Percentiles rank a stretch among this genome's conserved stretches.
Evolutionary conservation across 768 basidiomycete genomes (phyloP).

Genomic region (Leccinum fibrillosum): DNA sequence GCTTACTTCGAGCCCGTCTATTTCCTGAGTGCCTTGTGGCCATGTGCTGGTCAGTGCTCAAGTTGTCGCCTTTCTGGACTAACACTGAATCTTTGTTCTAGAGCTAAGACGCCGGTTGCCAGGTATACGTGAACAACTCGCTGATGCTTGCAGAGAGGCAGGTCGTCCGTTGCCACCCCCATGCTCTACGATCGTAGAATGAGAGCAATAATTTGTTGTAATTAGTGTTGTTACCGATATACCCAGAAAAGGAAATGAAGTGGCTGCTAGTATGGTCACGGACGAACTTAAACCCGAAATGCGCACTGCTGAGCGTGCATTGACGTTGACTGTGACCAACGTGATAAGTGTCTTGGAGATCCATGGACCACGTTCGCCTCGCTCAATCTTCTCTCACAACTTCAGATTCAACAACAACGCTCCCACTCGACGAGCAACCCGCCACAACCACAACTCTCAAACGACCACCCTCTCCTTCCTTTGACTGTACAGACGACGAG

Average conservation of each 20-base stretch:
- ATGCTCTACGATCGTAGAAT: constrained; percentile 8
- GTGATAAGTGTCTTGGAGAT: constrained; percentile 11
- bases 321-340: constrained; percentile 19
- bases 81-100: constrained; percentile 21
- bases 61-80: background rate
- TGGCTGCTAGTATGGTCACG: constrained; percentile 20
- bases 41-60: constrained; percentile 51
- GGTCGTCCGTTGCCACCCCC: constrained; percentile 44
- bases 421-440: constrained; percentile 12
- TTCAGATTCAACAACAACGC: constrained; percentile 1
- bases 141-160: constrained; percentile 45
- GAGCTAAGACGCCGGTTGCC: constrained; percentile 53
- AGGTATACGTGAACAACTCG: constrained; percentile 43
- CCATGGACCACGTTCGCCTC: constrained; percentile 17
- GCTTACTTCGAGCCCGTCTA: constrained; percentile 59
- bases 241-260: constrained; percentile 24
- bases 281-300: constrained; percentile 23
- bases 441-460: constrained; percentile 38
- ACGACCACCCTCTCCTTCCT: constrained; percentile 60
- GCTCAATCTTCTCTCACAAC: background rate
- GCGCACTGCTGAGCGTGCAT: constrained; percentile 10
- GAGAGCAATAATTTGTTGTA: background rate
- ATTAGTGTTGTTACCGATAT: constrained; percentile 8
- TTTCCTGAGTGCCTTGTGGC: constrained; percentile 62
- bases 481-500: constrained; percentile 46